Evolutionary conservation across 2,329 filamentous ascomycete genomes (phyloP), one percentile per base, ranked within the genome.

Genomic region (Cladosporium oxysporum): DNA sequence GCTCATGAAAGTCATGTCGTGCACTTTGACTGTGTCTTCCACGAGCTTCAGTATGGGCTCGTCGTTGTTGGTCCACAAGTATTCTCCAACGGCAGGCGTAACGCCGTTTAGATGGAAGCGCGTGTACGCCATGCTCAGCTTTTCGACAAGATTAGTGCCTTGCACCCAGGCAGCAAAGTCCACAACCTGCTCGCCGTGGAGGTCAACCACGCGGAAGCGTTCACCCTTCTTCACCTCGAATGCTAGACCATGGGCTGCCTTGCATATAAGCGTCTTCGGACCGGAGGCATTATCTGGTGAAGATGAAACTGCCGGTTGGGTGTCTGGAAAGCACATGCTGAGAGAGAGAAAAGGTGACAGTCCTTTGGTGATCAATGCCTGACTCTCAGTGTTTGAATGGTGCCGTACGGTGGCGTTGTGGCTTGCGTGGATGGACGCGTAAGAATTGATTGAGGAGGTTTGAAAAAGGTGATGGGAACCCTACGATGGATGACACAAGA

Each of bases 1-100:
- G 12, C 75, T 75, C 77, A 79, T 79, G 73, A 76, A 78, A 1
- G 75, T 78, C 76, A 79, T 78, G 65, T 79, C 78, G 71, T 79
- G 78, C 31, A 77, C 75, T 60, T 78, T 76, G 50, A 78, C 76
- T 11, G 77, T 78, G 65, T 80, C 78, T 29, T 71, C 73, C 8
- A 73, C 72, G 35, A 80, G 67, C n/a, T 72, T 70, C 18, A 80
- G 71, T 37, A 80, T 73, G 0, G 75, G 73, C 31, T 75, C 71
- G 62, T 79, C 75, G 33, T 70, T 74, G 69, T 79, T 79, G 18
- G 75, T 78, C 71, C 74, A 77, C 7, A 80, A 72, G 63, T 63
- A 71, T 61, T 80, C 78, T 63, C 78, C 78, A 5, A 78, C 71
- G 10, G 74, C 72, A 14, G 77, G 75, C 12, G 75, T 74, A 1